Percentiles rank a stretch among this genome's conserved stretches.
These are phyloP conservation scores for Apiotrichum akiyoshidainum DNA, from an alignment of 1,284 basidiomycete species.

Conservation along the genomic window DNA sequence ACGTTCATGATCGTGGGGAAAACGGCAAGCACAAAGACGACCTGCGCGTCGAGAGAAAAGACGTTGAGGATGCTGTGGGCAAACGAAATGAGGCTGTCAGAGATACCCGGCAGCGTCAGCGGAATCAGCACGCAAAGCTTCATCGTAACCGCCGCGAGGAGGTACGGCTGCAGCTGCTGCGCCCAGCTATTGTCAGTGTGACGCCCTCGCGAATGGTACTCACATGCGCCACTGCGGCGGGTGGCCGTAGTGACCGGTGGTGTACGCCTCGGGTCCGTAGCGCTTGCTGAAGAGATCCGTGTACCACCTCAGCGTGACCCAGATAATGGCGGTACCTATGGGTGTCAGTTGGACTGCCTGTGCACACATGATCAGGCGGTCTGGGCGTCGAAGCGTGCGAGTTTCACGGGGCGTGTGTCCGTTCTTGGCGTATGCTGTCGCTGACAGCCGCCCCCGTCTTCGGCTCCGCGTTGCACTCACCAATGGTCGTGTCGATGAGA, in stretches of 20 bases:
- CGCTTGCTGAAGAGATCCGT: conserved; percentile 67
- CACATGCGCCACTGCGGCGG: conserved; percentile 57
- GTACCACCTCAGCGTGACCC: conserved; percentile 66
- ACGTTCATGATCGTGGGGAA: conserved; percentile 93
- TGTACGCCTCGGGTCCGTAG: conserved; percentile 69
- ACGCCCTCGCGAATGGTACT: conserved; percentile 5
- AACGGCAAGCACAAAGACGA: conserved; percentile 85
- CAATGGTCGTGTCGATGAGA: conserved; percentile 87
- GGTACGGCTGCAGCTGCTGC: conserved; percentile 81
- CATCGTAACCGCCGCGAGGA: conserved; percentile 80
- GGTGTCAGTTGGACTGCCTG: neutral
- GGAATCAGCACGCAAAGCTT: conserved; percentile 78
- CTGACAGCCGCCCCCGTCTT: too few species aligned
- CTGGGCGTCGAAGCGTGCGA: too few species aligned
- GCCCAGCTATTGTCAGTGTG: conserved; percentile 59
- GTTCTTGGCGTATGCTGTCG: too few species aligned
- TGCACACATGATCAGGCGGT: too few species aligned
- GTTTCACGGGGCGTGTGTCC: too few species aligned
- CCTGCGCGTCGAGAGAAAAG: conserved; percentile 69
- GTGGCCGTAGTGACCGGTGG: conserved; percentile 80
- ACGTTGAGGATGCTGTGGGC: conserved; percentile 81
- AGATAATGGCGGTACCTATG: conserved; percentile 79
- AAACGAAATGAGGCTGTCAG: conserved; percentile 66
- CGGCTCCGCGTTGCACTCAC: conserved; percentile 52
- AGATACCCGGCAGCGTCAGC: conserved; percentile 58